A percentile compares a stretch with the other conserved stretches of the same genome.
phyloP scores from a whole-genome alignment of 2,329 filamentous ascomycete species.

The Xenosphaeropsis pyriputrescens region DNA sequence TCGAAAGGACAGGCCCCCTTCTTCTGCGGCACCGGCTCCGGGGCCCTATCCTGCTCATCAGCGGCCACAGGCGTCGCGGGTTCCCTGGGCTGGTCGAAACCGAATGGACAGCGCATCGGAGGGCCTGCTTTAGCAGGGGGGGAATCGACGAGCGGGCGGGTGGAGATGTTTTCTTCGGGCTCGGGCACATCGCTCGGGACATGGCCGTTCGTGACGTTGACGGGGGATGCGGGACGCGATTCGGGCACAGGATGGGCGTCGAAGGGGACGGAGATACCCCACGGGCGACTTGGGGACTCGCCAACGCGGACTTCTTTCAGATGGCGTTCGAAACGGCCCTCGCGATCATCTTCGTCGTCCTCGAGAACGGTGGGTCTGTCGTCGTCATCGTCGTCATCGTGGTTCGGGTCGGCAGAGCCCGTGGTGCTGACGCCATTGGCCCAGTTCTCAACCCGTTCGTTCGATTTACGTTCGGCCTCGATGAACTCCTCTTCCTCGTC shows the following conservation, averaged over 20 bases:
- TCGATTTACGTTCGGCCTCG: slow-evolving; percentile 35
- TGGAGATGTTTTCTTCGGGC: slow-evolving; percentile 6
- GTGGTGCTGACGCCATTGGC: slow-evolving; percentile 58
- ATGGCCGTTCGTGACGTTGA: slow-evolving; percentile 22
- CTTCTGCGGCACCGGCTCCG: not conserved
- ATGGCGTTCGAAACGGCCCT: slow-evolving; percentile 68
- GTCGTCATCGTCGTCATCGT: slow-evolving; percentile 15
- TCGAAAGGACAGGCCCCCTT: not conserved
- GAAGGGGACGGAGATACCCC: slow-evolving; percentile 74
- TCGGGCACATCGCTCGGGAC: slow-evolving; percentile 14
- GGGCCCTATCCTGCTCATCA: not conserved
- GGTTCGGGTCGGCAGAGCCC: slow-evolving; percentile 20
- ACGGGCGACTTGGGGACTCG: slow-evolving; percentile 83
- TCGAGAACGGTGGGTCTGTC: slow-evolving; percentile 23
- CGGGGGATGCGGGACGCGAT: slow-evolving; percentile 35
- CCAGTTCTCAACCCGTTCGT: slow-evolving; percentile 73
- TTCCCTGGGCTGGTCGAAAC: slow-evolving; percentile 18
- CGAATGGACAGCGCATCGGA: slow-evolving; percentile 16
- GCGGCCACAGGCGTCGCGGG: not conserved
- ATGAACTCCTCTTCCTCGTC: slow-evolving; percentile 20
- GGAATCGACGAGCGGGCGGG: not conserved
- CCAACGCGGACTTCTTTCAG: slow-evolving; percentile 85
- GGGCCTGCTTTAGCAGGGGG: slow-evolving; percentile 5
- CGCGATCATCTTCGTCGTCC: slow-evolving; percentile 36
- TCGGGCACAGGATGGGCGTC: slow-evolving; percentile 23